A percentile compares a stretch with the other conserved stretches of the same genome.
Conservation (phyloP, 164 flowering plant genomes). For the Santalum album region DNA sequence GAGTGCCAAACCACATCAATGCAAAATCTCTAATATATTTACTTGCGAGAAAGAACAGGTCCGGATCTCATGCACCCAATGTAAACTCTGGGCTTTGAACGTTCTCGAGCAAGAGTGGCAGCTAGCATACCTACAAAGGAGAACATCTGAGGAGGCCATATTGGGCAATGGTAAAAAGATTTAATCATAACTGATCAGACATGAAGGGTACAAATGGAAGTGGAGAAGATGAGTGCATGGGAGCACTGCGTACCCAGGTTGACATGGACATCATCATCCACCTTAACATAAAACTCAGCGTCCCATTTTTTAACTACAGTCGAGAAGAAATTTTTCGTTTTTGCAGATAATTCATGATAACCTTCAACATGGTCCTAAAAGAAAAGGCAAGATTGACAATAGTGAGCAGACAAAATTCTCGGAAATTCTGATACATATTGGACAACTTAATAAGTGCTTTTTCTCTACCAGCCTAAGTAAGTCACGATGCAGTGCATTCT, state of each 20-base stretch:
- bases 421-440: background rate
- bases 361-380: conserved; percentile 90
- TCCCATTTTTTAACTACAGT: conserved; percentile 92
- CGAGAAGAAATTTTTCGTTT: conserved; percentile 83
- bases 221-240: too few species aligned
- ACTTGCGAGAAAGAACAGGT: conserved; percentile 85
- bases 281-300: conserved; percentile 88
- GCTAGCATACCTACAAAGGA: conserved; percentile 63
- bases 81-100: conserved; percentile 79
- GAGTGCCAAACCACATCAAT: background rate
- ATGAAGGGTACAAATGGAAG: background rate
- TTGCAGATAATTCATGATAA: conserved; percentile 89
- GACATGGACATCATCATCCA: conserved; percentile 97
- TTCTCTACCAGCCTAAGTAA: conserved; percentile 87
- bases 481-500: conserved; percentile 78
- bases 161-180: background rate
- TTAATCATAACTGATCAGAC: background rate
- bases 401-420: background rate
- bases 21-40: conserved; percentile 18
- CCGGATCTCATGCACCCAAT: conserved; percentile 98
- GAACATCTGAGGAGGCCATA: background rate
- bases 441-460: too few species aligned
- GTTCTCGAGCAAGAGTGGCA: conserved; percentile 71
- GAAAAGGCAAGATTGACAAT: conserved; percentile 7
- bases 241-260: conserved; percentile 54